A percentile compares a stretch with the other conserved stretches of the same genome.
Evolutionary conservation across 2,329 filamentous ascomycete genomes (phyloP).

Genomic region (Neobulgaria alba): DNA sequence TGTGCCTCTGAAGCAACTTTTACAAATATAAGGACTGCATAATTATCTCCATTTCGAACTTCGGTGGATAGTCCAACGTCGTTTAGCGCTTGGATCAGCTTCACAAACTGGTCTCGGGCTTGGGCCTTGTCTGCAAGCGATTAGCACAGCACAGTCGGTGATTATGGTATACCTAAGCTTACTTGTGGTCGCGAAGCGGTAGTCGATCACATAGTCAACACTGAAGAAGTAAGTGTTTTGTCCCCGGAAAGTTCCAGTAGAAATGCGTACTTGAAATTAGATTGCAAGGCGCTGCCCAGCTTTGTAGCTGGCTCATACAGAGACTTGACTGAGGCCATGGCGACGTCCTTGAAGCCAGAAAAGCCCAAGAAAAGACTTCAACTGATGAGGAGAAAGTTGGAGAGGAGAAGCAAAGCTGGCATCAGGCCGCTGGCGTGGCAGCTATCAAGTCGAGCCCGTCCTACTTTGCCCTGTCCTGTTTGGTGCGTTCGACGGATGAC

Average conservation of each 20-base stretch:
- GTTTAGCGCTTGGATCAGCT: conserved; percentile 67
- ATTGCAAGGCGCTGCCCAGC: conserved; percentile 18
- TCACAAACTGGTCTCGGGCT: conserved; percentile 67
- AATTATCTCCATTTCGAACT: conserved; percentile 69
- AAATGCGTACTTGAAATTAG: conserved; percentile 36
- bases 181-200: conserved; percentile 63
- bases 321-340: conserved; percentile 23
- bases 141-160: conserved; percentile 14
- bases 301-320: conserved; percentile 18
- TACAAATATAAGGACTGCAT: conserved; percentile 74
- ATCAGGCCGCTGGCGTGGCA: no score
- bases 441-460: no score
- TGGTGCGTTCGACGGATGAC: no score
- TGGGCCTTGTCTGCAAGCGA: conserved; percentile 49
- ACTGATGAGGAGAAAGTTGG: no score
- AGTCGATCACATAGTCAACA: conserved; percentile 85
- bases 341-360: conserved; percentile 7
- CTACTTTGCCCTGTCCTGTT: no score
- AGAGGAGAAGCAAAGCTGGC: no score
- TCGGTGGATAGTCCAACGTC: conserved; percentile 78
- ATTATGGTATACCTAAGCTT: conserved; percentile 15
- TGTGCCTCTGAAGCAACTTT: conserved; percentile 68
- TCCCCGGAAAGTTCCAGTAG: not conserved
- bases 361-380: no score
- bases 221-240: conserved; percentile 31